Percentiles rank a stretch among this genome's conserved stretches.
Evolutionary conservation across 129 eudicot genomes (phyloP).

Genomic region (Centella asiatica): DNA sequence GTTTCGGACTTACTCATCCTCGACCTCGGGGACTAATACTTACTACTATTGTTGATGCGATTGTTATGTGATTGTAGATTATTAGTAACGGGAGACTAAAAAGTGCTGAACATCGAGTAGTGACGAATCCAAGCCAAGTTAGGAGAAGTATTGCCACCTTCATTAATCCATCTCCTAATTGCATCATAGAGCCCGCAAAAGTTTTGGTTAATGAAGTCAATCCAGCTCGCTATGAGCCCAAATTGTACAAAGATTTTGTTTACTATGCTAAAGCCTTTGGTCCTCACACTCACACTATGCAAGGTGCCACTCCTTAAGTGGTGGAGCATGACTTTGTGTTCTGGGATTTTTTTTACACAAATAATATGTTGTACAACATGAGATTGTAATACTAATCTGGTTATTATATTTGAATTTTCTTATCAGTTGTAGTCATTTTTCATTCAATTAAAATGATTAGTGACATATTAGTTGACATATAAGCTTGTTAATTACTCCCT

Average conservation of each 20-base stretch:
- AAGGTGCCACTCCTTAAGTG: too few species aligned
- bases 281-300: conserved; percentile 30
- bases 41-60: not conserved
- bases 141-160: conserved; percentile 48
- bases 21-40: too few species aligned
- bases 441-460: too few species aligned
- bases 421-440: too few species aligned
- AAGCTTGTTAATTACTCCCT: too few species aligned
- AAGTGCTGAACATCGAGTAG: conserved; percentile 66
- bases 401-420: too few species aligned
- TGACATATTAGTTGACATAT: too few species aligned
- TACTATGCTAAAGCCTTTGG: conserved; percentile 33
- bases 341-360: too few species aligned
- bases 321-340: too few species aligned
- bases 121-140: conserved; percentile 28
- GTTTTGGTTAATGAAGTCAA: conserved; percentile 41
- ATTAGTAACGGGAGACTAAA: conserved; percentile 59
- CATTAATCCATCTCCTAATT: conserved; percentile 42
- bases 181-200: conserved; percentile 60
- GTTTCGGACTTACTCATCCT: too few species aligned
- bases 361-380: too few species aligned
- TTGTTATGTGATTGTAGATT: conserved; percentile 30
- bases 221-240: conserved; percentile 38
- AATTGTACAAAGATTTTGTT: conserved; percentile 42
- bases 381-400: too few species aligned